Percentiles rank a stretch among this genome's conserved stretches.
Evolutionary conservation across 768 basidiomycete species (phyloP).

Genomic region (Lactarius evosmus): DNA sequence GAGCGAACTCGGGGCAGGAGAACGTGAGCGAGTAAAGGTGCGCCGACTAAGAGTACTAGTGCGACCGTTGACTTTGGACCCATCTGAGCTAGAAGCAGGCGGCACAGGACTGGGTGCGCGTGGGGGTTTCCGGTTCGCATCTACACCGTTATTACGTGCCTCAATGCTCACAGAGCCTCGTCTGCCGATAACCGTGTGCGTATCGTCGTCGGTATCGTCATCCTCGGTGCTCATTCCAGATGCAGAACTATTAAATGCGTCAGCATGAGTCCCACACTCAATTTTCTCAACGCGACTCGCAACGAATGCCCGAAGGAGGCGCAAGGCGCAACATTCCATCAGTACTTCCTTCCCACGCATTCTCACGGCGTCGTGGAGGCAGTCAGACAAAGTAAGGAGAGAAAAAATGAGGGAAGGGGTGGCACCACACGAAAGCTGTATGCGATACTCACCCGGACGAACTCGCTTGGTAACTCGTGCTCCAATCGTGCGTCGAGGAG

Average conservation of each 20-base stretch:
- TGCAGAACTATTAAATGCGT: constrained; percentile 40
- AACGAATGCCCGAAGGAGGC: neutral
- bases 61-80: constrained; percentile 42
- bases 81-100: constrained; percentile 35
- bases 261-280: neutral
- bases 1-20: constrained; percentile 48
- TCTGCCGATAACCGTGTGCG: constrained; percentile 19
- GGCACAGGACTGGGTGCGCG: constrained; percentile 22
- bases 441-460: constrained; percentile 62
- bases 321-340: neutral
- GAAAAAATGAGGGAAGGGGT: neutral
- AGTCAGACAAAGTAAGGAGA: neutral
- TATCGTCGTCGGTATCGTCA: constrained; percentile 55
- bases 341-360: neutral
- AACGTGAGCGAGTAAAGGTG: constrained; percentile 70
- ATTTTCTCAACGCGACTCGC: neutral
- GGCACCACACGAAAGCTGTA: neutral
- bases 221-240: constrained; percentile 52
- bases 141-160: constrained; percentile 6
- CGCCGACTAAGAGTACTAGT: constrained; percentile 38
- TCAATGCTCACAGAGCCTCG: constrained; percentile 17
- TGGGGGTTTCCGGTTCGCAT: constrained; percentile 5
- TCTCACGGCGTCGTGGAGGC: neutral
- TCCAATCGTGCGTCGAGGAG: constrained; percentile 57
- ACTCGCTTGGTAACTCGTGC: constrained; percentile 84